Percentiles rank a stretch among this genome's conserved stretches.
Conservation (phyloP, 2,329 filamentous ascomycete species). For the Pyrenophora seminiperda region DNA sequence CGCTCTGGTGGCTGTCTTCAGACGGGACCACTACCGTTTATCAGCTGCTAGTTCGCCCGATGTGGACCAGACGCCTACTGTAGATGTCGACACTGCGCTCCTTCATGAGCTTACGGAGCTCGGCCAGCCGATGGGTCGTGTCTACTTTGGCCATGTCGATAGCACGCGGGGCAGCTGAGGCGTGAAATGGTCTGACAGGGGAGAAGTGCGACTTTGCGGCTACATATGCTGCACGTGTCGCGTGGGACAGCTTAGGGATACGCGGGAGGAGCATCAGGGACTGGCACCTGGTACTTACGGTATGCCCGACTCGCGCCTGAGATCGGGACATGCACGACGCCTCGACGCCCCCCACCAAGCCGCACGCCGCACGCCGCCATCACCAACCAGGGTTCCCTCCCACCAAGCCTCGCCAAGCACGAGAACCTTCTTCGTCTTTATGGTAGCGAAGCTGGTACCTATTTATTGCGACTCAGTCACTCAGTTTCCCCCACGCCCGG, state of each 20-base stretch:
- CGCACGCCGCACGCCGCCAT: slow-evolving; percentile 19
- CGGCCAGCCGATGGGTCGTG: slow-evolving; percentile 75
- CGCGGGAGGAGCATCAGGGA: slow-evolving; percentile 39
- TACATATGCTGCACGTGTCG: slow-evolving; percentile 36
- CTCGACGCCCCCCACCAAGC: slow-evolving; percentile 22
- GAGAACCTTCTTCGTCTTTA: not conserved
- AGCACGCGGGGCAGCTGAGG: slow-evolving; percentile 33
- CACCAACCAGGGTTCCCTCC: slow-evolving; percentile 8
- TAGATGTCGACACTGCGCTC: slow-evolving; percentile 88
- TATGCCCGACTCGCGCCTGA: slow-evolving; percentile 24
- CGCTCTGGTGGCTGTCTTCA: slow-evolving; percentile 95
- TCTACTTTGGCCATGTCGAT: slow-evolving; percentile 77
- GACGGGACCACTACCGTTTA: slow-evolving; percentile 79
- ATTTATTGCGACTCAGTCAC: not conserved
- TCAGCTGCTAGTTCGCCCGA: slow-evolving; percentile 41
- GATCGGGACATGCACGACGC: slow-evolving; percentile 27
- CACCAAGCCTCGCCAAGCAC: slow-evolving; percentile 11
- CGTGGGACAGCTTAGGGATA: slow-evolving; percentile 37
- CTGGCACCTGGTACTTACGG: no score
- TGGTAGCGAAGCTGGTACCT: not conserved
- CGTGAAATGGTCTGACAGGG: slow-evolving; percentile 37
- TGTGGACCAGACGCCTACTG: slow-evolving; percentile 60
- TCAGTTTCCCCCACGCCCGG: not conserved
- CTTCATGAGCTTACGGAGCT: slow-evolving; percentile 84
- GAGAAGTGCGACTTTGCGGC: slow-evolving; percentile 20